These are phyloP conservation scores for Meyerozyma sp. DNA, from an alignment of 1,139 yeast genomes.

Conservation along the genomic window DNA sequence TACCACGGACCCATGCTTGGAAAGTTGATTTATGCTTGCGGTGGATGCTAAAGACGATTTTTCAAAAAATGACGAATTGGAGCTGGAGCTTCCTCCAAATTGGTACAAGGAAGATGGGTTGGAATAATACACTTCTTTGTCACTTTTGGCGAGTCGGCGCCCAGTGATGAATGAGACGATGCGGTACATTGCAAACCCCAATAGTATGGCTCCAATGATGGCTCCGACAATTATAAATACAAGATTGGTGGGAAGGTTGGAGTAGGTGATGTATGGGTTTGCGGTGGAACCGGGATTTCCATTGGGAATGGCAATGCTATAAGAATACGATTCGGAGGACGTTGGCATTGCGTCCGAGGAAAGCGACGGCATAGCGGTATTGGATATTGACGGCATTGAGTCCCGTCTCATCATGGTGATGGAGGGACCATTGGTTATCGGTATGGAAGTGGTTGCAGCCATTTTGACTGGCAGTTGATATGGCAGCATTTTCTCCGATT, in stretches of 20 bases:
- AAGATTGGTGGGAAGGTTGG: constrained; percentile 26
- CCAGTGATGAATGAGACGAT: constrained; percentile 19
- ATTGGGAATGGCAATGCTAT: constrained; percentile 12
- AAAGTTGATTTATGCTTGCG: constrained; percentile 8
- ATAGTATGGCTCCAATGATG: constrained; percentile 22
- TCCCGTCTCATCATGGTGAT: neutral
- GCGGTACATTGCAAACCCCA: constrained; percentile 18
- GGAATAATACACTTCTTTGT: constrained; percentile 29
- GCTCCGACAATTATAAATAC: constrained; percentile 43
- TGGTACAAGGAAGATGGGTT: constrained; percentile 6
- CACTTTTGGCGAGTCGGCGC: constrained; percentile 27
- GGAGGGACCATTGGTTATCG: neutral
- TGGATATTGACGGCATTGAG: constrained; percentile 1
- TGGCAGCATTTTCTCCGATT: neutral
- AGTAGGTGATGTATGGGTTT: constrained; percentile 30
- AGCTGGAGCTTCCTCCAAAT: constrained; percentile 8
- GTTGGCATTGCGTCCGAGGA: constrained; percentile 3
- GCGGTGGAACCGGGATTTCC: neutral
- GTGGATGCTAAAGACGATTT: constrained; percentile 8
- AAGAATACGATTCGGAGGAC: constrained; percentile 10
- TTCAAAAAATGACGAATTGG: constrained; percentile 25
- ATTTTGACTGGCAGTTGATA: constrained; percentile 1
- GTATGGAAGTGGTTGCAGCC: neutral
- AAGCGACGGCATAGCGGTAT: neutral
- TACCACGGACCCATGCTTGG: constrained; percentile 7